Evolutionary conservation across 148 eudicot genomes (phyloP), one percentile per base, ranked within the genome.

Genomic region (Bassia scoparia): DNA sequence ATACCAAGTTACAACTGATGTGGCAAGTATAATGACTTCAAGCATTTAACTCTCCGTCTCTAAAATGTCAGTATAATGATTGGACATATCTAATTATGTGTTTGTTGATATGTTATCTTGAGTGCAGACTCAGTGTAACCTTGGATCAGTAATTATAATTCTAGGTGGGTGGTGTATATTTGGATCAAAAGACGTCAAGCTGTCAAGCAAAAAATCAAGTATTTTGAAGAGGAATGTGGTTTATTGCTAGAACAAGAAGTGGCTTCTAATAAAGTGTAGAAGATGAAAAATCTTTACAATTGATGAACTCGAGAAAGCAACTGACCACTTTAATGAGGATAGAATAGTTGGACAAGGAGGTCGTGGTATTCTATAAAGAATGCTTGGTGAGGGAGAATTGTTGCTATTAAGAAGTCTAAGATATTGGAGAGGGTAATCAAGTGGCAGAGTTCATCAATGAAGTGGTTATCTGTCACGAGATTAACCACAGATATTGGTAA

Each of bases 321-420:
- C 81, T 27, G 78, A 84, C 71, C 63, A 78, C 56, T 82, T 78
- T 64, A 75, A 69, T 24, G 62, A 63, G 38, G 41, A 78, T 23
- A 75, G 84, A 41, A 67, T 82, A 48, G 66, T 75, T 18, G 84
- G 84, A 26, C 72, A 79, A 79, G 83, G 85, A 33, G 83, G 83
- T 26, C 82, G 16, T 10, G 54, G 54, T 50, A 50, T 3, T 10
- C n/a, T 50, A 2, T 50, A 46, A 50, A n/a, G 54, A 16, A 50
- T 50, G 54, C 18, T 50, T 3, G 16, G 54, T 50, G 54, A 46
- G 2, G 54, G 54, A 50, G 16, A 10, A 50, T 50, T 13, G 54
- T 50, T 16, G 54, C 54, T 18, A 17, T 50, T 1, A 50, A 50
- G n/a, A 50, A 50, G 18, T 50, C 54, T 3, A 50, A 50, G 21